A percentile compares a stretch with the other conserved stretches of the same genome.
phyloP scores from a whole-genome alignment of 306 rosid species.

The Adenanthera pavonina region DNA sequence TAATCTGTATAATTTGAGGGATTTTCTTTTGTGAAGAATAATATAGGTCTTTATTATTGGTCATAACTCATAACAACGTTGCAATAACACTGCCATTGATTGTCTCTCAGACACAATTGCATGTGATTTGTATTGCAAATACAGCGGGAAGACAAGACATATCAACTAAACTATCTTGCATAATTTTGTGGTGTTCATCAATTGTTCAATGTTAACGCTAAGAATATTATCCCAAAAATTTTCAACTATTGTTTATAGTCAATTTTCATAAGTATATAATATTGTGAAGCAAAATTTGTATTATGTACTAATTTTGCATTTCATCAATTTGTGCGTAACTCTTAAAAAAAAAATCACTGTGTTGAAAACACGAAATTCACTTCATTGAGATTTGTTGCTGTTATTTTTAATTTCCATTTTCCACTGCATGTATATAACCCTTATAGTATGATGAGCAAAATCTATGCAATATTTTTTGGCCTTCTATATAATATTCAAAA shows the following conservation, averaged over 20 bases:
- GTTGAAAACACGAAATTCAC: background rate
- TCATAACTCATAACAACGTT: too few species aligned
- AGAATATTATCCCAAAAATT: background rate
- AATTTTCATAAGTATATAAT: background rate
- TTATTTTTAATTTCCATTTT: too few species aligned
- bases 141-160: background rate
- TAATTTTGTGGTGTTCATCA: background rate
- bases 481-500: too few species aligned
- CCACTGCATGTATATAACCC: too few species aligned
- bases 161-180: constrained; percentile 4
- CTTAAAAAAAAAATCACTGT: background rate
- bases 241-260: background rate
- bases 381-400: too few species aligned
- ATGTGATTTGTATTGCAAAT: background rate
- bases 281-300: background rate
- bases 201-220: background rate
- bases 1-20: too few species aligned
- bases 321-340: background rate
- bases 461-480: too few species aligned
- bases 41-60: too few species aligned
- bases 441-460: too few species aligned
- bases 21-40: too few species aligned
- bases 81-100: background rate
- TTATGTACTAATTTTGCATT: background rate
- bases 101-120: background rate